A percentile compares a stretch with the other conserved stretches of the same genome.
Conservation (phyloP, 306 rosid genomes). For the Trichosanthes cucumerina region DNA sequence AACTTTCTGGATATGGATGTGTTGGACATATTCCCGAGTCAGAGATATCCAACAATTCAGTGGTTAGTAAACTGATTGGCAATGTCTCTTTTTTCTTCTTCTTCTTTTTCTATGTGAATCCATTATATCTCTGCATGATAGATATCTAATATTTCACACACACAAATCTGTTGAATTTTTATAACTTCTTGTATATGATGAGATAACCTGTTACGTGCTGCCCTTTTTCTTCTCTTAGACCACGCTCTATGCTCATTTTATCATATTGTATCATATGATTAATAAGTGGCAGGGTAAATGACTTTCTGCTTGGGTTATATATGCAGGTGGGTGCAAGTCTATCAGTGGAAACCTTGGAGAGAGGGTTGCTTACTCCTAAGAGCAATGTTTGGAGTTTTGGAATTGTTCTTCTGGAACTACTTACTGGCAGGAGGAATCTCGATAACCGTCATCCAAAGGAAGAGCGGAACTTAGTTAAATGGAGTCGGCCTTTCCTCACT, state of each 20-base stretch:
- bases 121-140: neutral
- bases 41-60: conserved; percentile 66
- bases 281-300: neutral
- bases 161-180: neutral
- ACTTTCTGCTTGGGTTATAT: neutral
- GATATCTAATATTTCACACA: neutral
- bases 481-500: conserved; percentile 87
- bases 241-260: neutral
- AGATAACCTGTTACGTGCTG: neutral
- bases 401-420: conserved; percentile 80
- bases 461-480: conserved; percentile 83
- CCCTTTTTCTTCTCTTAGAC: neutral
- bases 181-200: neutral
- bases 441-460: conserved; percentile 88
- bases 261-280: neutral
- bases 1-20: conserved; percentile 97
- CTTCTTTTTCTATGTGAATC: neutral
- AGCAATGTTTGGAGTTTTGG: conserved; percentile 98
- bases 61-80: conserved; percentile 36
- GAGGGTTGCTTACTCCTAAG: conserved; percentile 89
- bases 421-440: conserved; percentile 87
- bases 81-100: neutral
- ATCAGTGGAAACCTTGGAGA: conserved; percentile 84
- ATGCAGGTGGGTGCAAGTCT: conserved; percentile 84
- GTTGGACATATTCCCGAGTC: conserved; percentile 87